Percentiles rank a stretch among this genome's conserved stretches.
Conservation (phyloP, 2,329 filamentous ascomycete species). For the Calonectria fujianensis region DNA sequence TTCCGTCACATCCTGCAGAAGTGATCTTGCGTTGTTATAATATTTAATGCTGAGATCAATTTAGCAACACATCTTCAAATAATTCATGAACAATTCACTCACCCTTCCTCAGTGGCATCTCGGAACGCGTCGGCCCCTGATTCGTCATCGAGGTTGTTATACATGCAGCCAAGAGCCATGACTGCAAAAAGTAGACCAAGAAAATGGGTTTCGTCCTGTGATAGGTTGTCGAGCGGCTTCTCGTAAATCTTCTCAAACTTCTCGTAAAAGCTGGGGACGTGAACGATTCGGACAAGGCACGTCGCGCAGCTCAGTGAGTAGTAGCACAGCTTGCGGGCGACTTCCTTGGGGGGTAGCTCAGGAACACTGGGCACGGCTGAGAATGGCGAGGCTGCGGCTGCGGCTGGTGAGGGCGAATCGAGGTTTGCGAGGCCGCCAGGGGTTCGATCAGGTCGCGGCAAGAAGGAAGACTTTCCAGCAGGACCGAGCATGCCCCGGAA, state of each 20-base stretch:
- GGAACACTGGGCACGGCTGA: slow-evolving; percentile 71
- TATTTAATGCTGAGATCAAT: slow-evolving; percentile 78
- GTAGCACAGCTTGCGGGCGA: slow-evolving; percentile 72
- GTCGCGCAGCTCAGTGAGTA: slow-evolving; percentile 75
- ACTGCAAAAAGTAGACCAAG: slow-evolving; percentile 83
- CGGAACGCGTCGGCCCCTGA: slow-evolving; percentile 69
- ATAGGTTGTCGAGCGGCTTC: slow-evolving; percentile 76
- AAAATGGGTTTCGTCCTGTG: slow-evolving; percentile 79
- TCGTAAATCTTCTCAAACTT: slow-evolving; percentile 87
- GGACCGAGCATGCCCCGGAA: slow-evolving; percentile 85
- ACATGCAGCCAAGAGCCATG: slow-evolving; percentile 84
- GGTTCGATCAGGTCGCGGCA: slow-evolving; percentile 70
- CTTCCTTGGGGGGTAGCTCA: slow-evolving; percentile 81
- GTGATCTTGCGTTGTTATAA: slow-evolving; percentile 79
- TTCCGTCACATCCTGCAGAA: slow-evolving; percentile 79
- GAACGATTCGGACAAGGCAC: slow-evolving; percentile 81
- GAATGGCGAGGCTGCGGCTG: slow-evolving; percentile 78
- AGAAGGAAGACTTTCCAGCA: slow-evolving; percentile 75
- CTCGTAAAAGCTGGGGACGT: slow-evolving; percentile 87
- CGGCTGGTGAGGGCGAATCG: slow-evolving; percentile 80
- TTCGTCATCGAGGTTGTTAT: slow-evolving; percentile 75
- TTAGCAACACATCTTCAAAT: slow-evolving; percentile 45
- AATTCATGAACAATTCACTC: slow-evolving; percentile 46
- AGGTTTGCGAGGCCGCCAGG: slow-evolving; percentile 74
- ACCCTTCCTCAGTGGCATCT: slow-evolving; percentile 75